A percentile compares a stretch with the other conserved stretches of the same genome.
phyloP scores from a whole-genome alignment of 805 yeast species.

The Yarrowia phangngaensis region DNA sequence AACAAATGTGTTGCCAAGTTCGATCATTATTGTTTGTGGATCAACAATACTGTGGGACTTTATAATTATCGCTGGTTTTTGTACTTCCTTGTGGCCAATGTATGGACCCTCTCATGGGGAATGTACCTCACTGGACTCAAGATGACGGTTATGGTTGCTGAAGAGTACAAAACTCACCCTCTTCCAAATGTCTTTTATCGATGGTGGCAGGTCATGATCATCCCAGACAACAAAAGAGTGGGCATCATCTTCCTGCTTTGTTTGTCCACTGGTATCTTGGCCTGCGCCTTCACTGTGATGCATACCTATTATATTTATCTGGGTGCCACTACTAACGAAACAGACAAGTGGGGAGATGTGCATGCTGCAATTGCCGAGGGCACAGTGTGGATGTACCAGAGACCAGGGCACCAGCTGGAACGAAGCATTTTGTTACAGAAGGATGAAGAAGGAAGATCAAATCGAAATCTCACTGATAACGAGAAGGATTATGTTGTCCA shows the following conservation, averaged over 20 bases:
- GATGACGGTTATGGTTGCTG: constrained; percentile 12
- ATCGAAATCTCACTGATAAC: constrained; percentile 35
- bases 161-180: constrained; percentile 28
- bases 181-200: constrained; percentile 4
- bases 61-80: constrained; percentile 61
- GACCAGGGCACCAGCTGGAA: constrained; percentile 29
- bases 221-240: constrained; percentile 34
- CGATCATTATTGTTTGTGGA: constrained; percentile 64
- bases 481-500: constrained; percentile 35
- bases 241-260: constrained; percentile 47
- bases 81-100: constrained; percentile 51
- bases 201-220: constrained; percentile 12
- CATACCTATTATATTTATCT: constrained; percentile 52
- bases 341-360: constrained; percentile 65
- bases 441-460: constrained; percentile 30
- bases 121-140: constrained; percentile 35
- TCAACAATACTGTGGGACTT: constrained; percentile 58
- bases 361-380: constrained; percentile 49
- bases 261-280: constrained; percentile 45
- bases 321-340: constrained; percentile 76
- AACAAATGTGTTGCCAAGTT: constrained; percentile 46
- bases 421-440: constrained; percentile 35
- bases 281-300: constrained; percentile 44
- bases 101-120: constrained; percentile 47
- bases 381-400: constrained; percentile 38